Evolutionary conservation across 1,284 basidiomycete genomes (phyloP).

Genomic region (Boletellus deceptivus): DNA sequence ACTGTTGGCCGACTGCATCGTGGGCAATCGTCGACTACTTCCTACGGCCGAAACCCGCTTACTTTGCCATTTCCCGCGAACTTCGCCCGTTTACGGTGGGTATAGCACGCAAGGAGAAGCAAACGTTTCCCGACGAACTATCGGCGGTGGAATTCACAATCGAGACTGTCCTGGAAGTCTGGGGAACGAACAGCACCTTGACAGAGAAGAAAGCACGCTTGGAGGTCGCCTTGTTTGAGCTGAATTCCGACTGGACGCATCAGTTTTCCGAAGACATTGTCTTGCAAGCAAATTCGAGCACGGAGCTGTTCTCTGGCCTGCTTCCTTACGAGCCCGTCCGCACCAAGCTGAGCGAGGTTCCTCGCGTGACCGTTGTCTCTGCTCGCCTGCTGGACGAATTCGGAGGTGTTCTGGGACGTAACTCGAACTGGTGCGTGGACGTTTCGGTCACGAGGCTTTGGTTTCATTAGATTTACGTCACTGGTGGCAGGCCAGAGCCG

Average conservation of each 20-base stretch:
- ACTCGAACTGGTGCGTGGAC: slow-evolving; percentile 66
- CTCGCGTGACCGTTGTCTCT: slow-evolving; percentile 71
- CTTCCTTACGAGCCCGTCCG: slow-evolving; percentile 71
- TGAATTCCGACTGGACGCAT: slow-evolving; percentile 59
- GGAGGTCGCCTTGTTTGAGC: slow-evolving; percentile 70
- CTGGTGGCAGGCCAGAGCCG: slow-evolving; percentile 71
- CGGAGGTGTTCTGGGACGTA: slow-evolving; percentile 67
- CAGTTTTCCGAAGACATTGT: slow-evolving; percentile 49
- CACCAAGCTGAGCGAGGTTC: slow-evolving; percentile 62
- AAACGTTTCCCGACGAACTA: slow-evolving; percentile 53
- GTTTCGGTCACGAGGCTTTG: slow-evolving; percentile 7
- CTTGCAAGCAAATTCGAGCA: slow-evolving; percentile 74
- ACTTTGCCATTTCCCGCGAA: slow-evolving; percentile 68
- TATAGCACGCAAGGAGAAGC: slow-evolving; percentile 73
- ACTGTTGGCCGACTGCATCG: slow-evolving; percentile 79
- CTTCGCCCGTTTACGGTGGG: slow-evolving; percentile 74
- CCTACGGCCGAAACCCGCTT: slow-evolving; percentile 74
- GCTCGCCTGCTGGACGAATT: slow-evolving; percentile 64
- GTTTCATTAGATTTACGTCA: slow-evolving; percentile 11
- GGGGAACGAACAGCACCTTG: slow-evolving; percentile 81
- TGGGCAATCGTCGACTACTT: slow-evolving; percentile 83
- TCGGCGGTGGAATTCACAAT: slow-evolving; percentile 68
- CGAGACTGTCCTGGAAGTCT: slow-evolving; percentile 68
- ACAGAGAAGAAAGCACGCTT: slow-evolving; percentile 55
- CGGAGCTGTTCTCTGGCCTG: slow-evolving; percentile 70